A percentile compares a stretch with the other conserved stretches of the same genome.
These are phyloP conservation scores for Eleusine indica DNA, from an alignment of 176 grass and related monocot genomes.

Conservation along the genomic window DNA sequence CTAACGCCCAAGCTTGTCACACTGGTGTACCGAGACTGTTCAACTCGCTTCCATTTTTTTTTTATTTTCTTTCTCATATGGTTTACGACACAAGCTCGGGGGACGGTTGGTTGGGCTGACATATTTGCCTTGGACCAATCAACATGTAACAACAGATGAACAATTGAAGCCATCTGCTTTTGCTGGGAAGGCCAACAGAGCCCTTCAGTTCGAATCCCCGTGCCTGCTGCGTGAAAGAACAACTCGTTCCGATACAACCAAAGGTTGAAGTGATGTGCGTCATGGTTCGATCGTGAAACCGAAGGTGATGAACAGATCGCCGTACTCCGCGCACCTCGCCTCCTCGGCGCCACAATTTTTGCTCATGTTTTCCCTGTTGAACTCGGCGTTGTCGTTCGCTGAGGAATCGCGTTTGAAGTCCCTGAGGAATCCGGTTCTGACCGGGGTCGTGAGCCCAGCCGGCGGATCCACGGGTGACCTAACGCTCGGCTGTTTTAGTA, in stretches of 20 bases:
- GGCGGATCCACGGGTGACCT: slow-evolving; percentile 41
- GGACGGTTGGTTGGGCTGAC: slow-evolving; percentile 15
- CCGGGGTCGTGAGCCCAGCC: not conserved
- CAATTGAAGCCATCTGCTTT: too few relatives aligned
- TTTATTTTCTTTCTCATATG: not conserved
- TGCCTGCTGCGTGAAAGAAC: too few relatives aligned
- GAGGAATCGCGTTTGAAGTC: not conserved
- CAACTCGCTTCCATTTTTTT: slow-evolving; percentile 15
- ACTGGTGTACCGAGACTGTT: slow-evolving; percentile 13
- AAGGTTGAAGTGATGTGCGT: too few relatives aligned
- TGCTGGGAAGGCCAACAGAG: too few relatives aligned
- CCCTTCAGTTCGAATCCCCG: too few relatives aligned
- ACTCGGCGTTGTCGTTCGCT: not conserved
- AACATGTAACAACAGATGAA: not conserved
- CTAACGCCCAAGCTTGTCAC: slow-evolving; percentile 44
- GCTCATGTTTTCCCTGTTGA: not conserved
- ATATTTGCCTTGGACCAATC: not conserved
- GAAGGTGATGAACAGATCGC: too few relatives aligned
- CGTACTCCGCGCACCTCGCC: too few relatives aligned
- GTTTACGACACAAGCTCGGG: not conserved
- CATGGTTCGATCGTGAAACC: too few relatives aligned
- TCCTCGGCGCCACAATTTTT: not conserved
- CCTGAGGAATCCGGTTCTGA: not conserved
- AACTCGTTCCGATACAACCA: too few relatives aligned
- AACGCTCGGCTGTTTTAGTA: slow-evolving; percentile 2